Conservation (phyloP, 2,329 filamentous ascomycete species). For the Pseudocercospora ulei region DNA sequence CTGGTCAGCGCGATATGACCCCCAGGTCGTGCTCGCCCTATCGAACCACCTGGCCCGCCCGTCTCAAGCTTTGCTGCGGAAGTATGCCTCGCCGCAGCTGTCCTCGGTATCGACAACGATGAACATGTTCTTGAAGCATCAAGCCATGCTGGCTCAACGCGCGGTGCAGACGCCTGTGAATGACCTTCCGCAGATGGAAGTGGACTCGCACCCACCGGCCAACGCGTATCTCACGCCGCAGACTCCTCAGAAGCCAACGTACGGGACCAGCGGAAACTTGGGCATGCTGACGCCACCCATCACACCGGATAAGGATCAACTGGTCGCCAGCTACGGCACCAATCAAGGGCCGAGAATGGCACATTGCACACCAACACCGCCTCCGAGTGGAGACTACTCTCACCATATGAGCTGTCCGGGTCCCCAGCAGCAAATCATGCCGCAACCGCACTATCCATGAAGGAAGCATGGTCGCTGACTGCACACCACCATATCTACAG, state of each 20-base stretch:
- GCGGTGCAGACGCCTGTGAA: constrained; percentile 27
- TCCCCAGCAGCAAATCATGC: constrained; percentile 23
- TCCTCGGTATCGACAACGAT: constrained; percentile 55
- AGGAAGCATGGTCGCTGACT: no score
- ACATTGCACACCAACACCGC: constrained; percentile 31
- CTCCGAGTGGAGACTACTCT: constrained; percentile 27
- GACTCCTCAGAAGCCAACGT: constrained; percentile 68
- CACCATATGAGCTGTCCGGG: constrained; percentile 14
- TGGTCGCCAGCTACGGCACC: constrained; percentile 23
- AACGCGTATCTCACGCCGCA: constrained; percentile 53
- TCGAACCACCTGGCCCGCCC: constrained; percentile 58
- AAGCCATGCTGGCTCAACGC: constrained; percentile 37
- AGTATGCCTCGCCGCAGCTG: constrained; percentile 58
- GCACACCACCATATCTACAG: constrained; percentile 5
- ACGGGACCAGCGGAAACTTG: constrained; percentile 51
- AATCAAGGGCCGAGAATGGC: constrained; percentile 23
- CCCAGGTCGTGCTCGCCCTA: constrained; percentile 54
- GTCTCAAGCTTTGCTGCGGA: constrained; percentile 57
- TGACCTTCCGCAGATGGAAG: constrained; percentile 24
- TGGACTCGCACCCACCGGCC: constrained; percentile 22
- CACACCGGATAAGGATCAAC: constrained; percentile 55
- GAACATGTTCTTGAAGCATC: constrained; percentile 57
- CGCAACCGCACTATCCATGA: constrained; percentile 25
- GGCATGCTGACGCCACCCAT: constrained; percentile 80
- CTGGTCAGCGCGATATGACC: constrained; percentile 63